Conservation (phyloP, 257 asterid genomes). For the Fraxinus cuspidata region DNA sequence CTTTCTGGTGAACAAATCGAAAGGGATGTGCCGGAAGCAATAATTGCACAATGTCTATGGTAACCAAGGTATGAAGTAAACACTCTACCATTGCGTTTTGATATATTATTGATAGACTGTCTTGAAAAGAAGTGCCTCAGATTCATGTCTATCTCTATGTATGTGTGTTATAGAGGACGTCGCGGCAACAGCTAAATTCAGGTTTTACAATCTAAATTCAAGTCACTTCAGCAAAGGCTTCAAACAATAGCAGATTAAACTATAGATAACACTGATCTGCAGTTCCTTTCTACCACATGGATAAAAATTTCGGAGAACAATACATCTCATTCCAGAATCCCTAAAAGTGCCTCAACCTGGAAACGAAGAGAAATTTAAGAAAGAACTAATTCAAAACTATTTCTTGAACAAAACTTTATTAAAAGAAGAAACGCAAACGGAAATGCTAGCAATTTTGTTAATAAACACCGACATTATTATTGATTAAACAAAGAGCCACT, state of each 20-base stretch:
- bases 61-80: constrained; percentile 28
- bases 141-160: constrained; percentile 39
- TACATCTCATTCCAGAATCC: no score
- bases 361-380: no score
- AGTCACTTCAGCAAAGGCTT: constrained; percentile 1
- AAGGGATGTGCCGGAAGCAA: constrained; percentile 18
- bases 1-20: constrained; percentile 22
- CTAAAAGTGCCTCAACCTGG: no score
- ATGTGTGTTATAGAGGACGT: background rate
- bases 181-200: background rate
- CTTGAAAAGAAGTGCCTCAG: constrained; percentile 47
- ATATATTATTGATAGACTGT: constrained; percentile 28
- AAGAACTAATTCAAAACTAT: no score
- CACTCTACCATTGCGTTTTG: constrained; percentile 38
- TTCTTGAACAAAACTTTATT: no score
- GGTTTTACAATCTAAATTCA: constrained; percentile 12
- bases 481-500: no score
- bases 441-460: no score
- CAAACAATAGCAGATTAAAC: constrained; percentile 12
- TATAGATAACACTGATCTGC: background rate
- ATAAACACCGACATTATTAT: no score
- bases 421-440: no score
- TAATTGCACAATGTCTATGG: constrained; percentile 28
- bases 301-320: background rate
- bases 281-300: background rate